These are phyloP conservation scores for Paragyromitra xinjiangensis DNA, from an alignment of 495 filamentous ascomycete genomes.

Conservation along the genomic window DNA sequence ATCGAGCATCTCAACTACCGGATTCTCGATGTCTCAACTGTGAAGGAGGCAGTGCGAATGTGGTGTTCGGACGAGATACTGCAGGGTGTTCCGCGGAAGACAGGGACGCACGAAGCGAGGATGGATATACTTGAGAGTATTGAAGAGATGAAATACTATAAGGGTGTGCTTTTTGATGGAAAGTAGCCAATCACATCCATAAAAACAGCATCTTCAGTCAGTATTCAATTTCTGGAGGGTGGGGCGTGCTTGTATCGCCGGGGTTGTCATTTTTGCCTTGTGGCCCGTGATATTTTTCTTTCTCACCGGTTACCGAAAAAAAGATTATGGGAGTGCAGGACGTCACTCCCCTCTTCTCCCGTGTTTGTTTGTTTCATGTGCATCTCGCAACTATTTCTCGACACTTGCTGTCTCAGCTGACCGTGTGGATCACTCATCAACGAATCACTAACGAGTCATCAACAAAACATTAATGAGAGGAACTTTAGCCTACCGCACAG, in stretches of 20 bases:
- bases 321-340: constrained; percentile 4
- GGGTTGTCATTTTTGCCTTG: constrained; percentile 6
- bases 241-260: not conserved
- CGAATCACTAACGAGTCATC: constrained; percentile 15
- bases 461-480: constrained; percentile 6
- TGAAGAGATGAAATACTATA: constrained; percentile 85
- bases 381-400: constrained; percentile 16
- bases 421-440: constrained; percentile 20
- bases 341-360: not conserved
- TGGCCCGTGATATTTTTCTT: constrained; percentile 9
- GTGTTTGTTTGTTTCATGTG: constrained; percentile 23
- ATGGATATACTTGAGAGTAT: constrained; percentile 97
- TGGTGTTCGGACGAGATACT: constrained; percentile 76
- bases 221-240: not conserved
- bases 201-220: not conserved
- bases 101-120: constrained; percentile 78
- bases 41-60: constrained; percentile 86
- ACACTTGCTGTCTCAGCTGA: constrained; percentile 21
- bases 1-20: constrained; percentile 84
- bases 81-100: constrained; percentile 72
- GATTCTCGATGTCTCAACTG: constrained; percentile 86
- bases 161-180: constrained; percentile 67
- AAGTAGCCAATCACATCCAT: constrained; percentile 36
- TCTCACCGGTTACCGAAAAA: not conserved
- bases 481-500: constrained; percentile 20